phyloP scores from a whole-genome alignment of 1,284 basidiomycete species.

The Pulveroboletus sp. region DNA sequence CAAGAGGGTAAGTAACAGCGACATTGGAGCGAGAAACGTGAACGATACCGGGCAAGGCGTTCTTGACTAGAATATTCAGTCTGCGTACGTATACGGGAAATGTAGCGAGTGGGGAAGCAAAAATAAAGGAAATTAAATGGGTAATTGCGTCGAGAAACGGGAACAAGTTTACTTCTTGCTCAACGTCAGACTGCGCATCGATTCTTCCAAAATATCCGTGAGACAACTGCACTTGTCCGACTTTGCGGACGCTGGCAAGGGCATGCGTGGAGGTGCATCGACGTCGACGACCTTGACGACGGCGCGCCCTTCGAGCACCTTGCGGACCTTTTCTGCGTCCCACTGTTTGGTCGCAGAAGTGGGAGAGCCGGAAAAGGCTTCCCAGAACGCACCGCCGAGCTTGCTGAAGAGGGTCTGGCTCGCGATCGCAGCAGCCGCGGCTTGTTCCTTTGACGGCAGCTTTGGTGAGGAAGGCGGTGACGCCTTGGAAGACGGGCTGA shows the following conservation, averaged over 20 bases:
- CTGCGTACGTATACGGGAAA: constrained; percentile 1
- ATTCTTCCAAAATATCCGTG: constrained; percentile 56
- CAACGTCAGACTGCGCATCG: constrained; percentile 60
- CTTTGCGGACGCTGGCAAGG: constrained; percentile 17
- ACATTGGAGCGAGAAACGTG: not conserved
- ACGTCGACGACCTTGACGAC: constrained; percentile 75
- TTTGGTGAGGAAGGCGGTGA: constrained; percentile 33
- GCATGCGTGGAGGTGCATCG: constrained; percentile 36
- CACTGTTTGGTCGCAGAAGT: constrained; percentile 39
- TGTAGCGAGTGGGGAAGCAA: constrained; percentile 16
- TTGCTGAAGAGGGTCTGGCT: constrained; percentile 68
- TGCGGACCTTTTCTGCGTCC: constrained; percentile 77
- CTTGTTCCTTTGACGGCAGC: constrained; percentile 34
- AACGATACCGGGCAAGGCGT: constrained; percentile 6
- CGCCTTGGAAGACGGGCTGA: constrained; percentile 35
- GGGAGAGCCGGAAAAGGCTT: constrained; percentile 65
- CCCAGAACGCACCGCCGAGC: constrained; percentile 76
- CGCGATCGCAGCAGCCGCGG: constrained; percentile 64
- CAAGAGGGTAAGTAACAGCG: constrained; percentile 22
- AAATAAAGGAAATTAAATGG: not conserved
- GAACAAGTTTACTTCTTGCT: constrained; percentile 45
- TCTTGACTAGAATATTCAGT: constrained; percentile 12
- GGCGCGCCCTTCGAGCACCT: constrained; percentile 75
- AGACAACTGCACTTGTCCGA: constrained; percentile 31
- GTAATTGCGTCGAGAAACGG: constrained; percentile 4